These are phyloP conservation scores for Fusarium palustre DNA, from an alignment of 2,329 filamentous ascomycete genomes.

Conservation along the genomic window DNA sequence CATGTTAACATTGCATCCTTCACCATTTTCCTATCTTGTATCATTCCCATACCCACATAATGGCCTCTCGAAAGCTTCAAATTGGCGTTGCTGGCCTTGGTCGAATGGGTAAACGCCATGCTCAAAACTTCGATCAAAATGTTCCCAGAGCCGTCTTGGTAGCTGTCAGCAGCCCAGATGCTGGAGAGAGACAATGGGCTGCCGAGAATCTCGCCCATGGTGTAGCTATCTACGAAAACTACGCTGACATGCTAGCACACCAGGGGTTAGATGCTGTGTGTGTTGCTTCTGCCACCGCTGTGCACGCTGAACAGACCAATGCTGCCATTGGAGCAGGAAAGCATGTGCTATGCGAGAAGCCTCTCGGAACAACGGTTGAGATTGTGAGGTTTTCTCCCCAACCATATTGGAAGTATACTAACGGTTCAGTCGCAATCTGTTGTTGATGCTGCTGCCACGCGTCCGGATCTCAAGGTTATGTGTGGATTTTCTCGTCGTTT, in stretches of 20 bases:
- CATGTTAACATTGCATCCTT: background rate
- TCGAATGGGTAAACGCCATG: slow-evolving; percentile 65
- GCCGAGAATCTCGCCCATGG: slow-evolving; percentile 57
- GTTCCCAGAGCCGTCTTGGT: slow-evolving; percentile 62
- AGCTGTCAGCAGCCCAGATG: slow-evolving; percentile 61
- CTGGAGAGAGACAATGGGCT: slow-evolving; percentile 59
- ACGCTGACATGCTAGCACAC: slow-evolving; percentile 59
- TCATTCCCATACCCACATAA: background rate
- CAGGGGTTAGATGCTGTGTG: slow-evolving; percentile 57
- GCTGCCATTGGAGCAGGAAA: slow-evolving; percentile 65
- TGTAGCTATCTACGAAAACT: slow-evolving; percentile 58
- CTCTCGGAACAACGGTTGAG: slow-evolving; percentile 64
- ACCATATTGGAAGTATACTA: background rate
- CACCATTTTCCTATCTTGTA: too few species aligned
- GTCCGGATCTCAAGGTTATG: slow-evolving; percentile 71
- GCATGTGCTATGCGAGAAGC: slow-evolving; percentile 72
- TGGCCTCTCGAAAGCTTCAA: slow-evolving; percentile 50
- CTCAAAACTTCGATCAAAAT: slow-evolving; percentile 59
- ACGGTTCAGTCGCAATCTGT: slow-evolving; percentile 17
- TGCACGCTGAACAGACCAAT: slow-evolving; percentile 68
- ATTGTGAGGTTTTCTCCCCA: slow-evolving; percentile 19
- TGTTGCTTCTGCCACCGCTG: slow-evolving; percentile 59
- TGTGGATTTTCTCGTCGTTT: slow-evolving; percentile 60
- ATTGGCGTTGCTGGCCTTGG: slow-evolving; percentile 63
- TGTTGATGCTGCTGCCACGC: slow-evolving; percentile 40